Evolutionary conservation across 108 stramenopile species (phyloP), one percentile per base, ranked within the genome.

Genomic region (Skeletonema grethae): DNA sequence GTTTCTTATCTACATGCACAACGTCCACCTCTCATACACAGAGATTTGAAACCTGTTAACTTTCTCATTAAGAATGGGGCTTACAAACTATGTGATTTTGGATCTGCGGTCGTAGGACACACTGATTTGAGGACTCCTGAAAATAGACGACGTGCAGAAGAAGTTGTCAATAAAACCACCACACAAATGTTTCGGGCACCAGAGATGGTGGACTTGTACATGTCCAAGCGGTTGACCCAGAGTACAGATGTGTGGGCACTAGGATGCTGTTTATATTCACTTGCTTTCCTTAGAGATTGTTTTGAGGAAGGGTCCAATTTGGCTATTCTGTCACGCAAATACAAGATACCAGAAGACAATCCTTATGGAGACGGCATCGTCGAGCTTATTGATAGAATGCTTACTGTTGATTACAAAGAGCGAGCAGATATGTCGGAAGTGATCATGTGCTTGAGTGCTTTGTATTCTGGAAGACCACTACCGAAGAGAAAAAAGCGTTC

Each of bases 21-120:
- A 55, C 82, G 93, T 29, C 95, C 92, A 32, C 89, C 95, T 29
- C 90, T 99, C 69, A 92, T 97, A 12, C 99, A 99, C 73, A 86
- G 99, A 1, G 99, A 99, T 84, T 79, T 99, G 39, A 99, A 99
- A 81, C 98, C 95, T 8, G 97, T 97, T 74, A 99, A 99, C 71
- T 98, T 98, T 77, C 65, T 99, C 7, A 86, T 99, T 57, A 90
- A 92, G 63, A 92, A 95, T 80, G 65, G 55, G 0, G 86, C 89
- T 11, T 92, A 92, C 85, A 95, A 95, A 62, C 69, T 98, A 10
- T 97, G 96, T 67, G 97, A 98, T 73, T 98, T 98, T 72, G 97
- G 97, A 48, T 90, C 85, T 13, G 91, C 92, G 12, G 83, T 89
- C 7, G 85, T 93, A 73, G 93, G 95, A 34, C 91, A 90, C 61